A percentile compares a stretch with the other conserved stretches of the same genome.
Evolutionary conservation across 2,329 filamentous ascomycete species (phyloP).

Genomic region (Tolypocladium tundrense): DNA sequence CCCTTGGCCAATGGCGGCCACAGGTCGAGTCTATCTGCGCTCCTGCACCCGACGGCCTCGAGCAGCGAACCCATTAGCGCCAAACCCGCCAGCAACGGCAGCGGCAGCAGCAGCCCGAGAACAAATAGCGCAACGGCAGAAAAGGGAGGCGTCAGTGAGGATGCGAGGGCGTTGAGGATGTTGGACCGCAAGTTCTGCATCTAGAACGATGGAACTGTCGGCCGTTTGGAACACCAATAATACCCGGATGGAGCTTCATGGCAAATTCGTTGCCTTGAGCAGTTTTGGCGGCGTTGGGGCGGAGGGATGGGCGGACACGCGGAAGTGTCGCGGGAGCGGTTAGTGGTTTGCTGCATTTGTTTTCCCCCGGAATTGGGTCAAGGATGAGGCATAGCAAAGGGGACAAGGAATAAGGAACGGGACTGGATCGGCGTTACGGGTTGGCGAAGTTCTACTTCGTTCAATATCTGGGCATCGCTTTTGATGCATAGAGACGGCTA

Average conservation of each 20-base stretch:
- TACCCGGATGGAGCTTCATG: not conserved
- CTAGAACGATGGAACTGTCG: slow-evolving; percentile 5
- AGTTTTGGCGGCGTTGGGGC: not conserved
- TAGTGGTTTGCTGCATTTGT: not conserved
- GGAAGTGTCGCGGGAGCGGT: not conserved
- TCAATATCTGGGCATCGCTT: not conserved
- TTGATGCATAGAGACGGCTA: not conserved
- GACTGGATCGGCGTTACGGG: not conserved
- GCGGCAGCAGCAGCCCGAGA: slow-evolving; percentile 30
- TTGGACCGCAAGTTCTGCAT: slow-evolving; percentile 48
- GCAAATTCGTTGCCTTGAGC: not conserved
- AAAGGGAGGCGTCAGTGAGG: slow-evolving; percentile 44
- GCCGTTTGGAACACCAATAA: not conserved
- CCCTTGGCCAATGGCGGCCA: slow-evolving; percentile 12
- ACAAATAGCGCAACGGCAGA: slow-evolving; percentile 15
- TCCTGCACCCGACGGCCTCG: slow-evolving; percentile 39
- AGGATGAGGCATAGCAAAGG: not conserved
- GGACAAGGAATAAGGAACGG: not conserved
- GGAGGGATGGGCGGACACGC: not conserved
- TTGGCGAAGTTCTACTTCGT: not conserved
- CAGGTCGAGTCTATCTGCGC: slow-evolving; percentile 37
- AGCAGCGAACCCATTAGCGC: slow-evolving; percentile 35
- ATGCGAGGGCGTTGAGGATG: slow-evolving; percentile 54
- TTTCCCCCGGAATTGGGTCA: not conserved
- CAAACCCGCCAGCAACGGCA: slow-evolving; percentile 29